Evolutionary conservation across 306 rosid genomes (phyloP), one percentile per base, ranked within the genome.

Genomic region (Corylus americana): DNA sequence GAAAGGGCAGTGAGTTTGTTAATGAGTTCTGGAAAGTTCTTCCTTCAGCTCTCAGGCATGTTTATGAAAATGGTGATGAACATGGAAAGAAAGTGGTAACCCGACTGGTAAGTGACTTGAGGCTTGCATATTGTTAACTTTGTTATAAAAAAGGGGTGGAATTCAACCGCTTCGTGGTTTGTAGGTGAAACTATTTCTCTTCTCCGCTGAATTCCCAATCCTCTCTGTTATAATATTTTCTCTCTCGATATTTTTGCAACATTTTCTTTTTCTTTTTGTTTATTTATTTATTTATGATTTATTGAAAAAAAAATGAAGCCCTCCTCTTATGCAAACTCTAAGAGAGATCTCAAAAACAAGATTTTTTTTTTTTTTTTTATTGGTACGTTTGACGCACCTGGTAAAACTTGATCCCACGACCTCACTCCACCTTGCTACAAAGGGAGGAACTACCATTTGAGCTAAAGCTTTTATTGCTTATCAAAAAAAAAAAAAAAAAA

Each of bases 1-100:
- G 98, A 76, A 90, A 89, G 81, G 98, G 98, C 44, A 91, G 92
- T 81, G 98, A 93, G 74, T 93, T 93, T 78, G 98, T 93, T 80
- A 93, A 85, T 75, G 98, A 93, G 84, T 93, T 93, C 78, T 93
- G 98, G 97, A 93, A 90, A 85, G 91, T 91, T 78, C 97, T 93
- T 84, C 98, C 98, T 57, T 85, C 84, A 17, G 90, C 95, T 76
- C 92, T 93, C 78, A 90, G 84, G 81, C 70, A 57, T 76, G 98
- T 93, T 51, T 89, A 86, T 70, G 90, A 84, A 62, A 83, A 83
- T 77, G 92, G 94, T 22, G 97, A 85, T 64, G 92, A 84, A 78
- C 70, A 75, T 37, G 95, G 93, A 82, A 90, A 79, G 88, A 91
- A 89, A 82, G 90, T 68, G 50, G 97, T 86, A 79, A 81, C 86